These are phyloP conservation scores for Alisma plantagoaquatica DNA, from an alignment of 106 monocot species.

Conservation along the genomic window DNA sequence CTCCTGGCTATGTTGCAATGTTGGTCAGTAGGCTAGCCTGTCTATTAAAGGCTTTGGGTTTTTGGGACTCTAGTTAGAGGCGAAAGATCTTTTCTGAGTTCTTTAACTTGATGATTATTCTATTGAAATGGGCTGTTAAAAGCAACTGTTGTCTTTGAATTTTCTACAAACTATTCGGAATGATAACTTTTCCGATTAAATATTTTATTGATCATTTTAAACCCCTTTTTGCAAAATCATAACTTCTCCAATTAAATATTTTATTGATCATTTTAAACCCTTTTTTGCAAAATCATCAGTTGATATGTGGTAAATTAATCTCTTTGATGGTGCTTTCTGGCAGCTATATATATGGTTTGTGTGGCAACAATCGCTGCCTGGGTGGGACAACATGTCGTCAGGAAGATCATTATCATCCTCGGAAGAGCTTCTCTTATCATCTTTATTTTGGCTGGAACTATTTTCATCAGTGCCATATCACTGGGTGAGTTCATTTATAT, in stretches of 20 bases:
- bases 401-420: slow-evolving; percentile 54
- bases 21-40: too few species aligned
- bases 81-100: too few species aligned
- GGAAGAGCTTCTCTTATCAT: slow-evolving; percentile 95
- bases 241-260: too few species aligned
- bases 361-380: slow-evolving; percentile 59
- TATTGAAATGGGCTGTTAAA: too few species aligned
- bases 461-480: slow-evolving; percentile 84
- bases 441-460: slow-evolving; percentile 82
- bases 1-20: too few species aligned
- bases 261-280: background rate
- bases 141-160: too few species aligned
- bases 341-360: slow-evolving; percentile 54
- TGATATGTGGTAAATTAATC: slow-evolving; percentile 1
- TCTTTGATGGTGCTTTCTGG: slow-evolving; percentile 1
- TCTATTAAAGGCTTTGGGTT: too few species aligned
- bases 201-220: background rate
- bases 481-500: too few species aligned
- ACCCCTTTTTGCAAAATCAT: background rate
- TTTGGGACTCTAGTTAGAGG: too few species aligned
- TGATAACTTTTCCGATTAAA: too few species aligned
- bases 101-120: too few species aligned
- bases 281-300: background rate
- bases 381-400: slow-evolving; percentile 66
- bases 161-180: too few species aligned